Percentiles rank a stretch among this genome's conserved stretches.
phyloP scores from a whole-genome alignment of 352 stramenopile genomes.

The Bremia lactucae region DNA sequence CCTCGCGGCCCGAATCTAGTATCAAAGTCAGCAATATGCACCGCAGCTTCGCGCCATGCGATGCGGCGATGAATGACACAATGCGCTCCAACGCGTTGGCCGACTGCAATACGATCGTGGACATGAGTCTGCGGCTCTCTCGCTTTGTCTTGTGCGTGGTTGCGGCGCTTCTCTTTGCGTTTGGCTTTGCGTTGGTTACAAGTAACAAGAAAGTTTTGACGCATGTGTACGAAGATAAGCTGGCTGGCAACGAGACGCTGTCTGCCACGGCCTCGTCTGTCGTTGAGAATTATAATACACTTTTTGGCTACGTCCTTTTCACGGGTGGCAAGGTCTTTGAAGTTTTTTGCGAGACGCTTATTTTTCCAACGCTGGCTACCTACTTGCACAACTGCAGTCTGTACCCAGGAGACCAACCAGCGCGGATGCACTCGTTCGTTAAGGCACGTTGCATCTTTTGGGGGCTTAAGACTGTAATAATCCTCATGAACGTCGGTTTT shows the following conservation, averaged over 20 bases:
- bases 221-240: slow-evolving; percentile 14
- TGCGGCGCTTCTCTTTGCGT: slow-evolving; percentile 24
- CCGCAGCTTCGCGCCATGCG: slow-evolving; percentile 9
- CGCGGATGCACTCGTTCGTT: slow-evolving; percentile 30
- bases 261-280: slow-evolving; percentile 17
- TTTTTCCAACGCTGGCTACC: slow-evolving; percentile 43
- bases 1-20: no score
- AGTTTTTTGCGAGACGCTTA: slow-evolving; percentile 46
- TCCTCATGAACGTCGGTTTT: slow-evolving; percentile 55
- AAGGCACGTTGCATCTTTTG: slow-evolving; percentile 44
- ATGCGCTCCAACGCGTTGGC: slow-evolving; percentile 29
- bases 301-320: slow-evolving; percentile 41
- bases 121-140: slow-evolving; percentile 35
- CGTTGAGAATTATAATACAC: slow-evolving; percentile 36
- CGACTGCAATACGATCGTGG: slow-evolving; percentile 51
- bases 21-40: no score
- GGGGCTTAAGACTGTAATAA: slow-evolving; percentile 46
- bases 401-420: slow-evolving; percentile 42
- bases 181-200: slow-evolving; percentile 33
- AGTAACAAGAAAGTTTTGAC: slow-evolving; percentile 26
- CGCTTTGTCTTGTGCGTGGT: slow-evolving; percentile 34
- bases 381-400: slow-evolving; percentile 53
- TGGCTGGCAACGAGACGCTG: slow-evolving; percentile 11
- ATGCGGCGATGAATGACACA: slow-evolving; percentile 14
- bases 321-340: slow-evolving; percentile 40